These are phyloP conservation scores for Aspergillus novoparasiticus DNA, from an alignment of 2,329 filamentous ascomycete genomes.

Conservation along the genomic window DNA sequence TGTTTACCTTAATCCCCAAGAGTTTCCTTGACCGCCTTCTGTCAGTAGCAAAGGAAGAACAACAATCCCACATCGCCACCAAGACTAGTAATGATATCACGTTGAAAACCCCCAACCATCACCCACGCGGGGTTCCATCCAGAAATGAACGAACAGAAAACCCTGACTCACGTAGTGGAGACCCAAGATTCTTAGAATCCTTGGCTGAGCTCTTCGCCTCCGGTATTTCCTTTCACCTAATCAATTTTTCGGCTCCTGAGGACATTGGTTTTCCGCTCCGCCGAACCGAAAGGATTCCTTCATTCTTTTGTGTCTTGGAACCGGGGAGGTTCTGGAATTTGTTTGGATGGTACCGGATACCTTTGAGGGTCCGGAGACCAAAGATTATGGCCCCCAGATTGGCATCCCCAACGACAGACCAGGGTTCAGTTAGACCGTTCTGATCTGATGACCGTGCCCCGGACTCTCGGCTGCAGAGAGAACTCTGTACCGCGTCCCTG, in stretches of 20 bases:
- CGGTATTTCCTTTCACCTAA: background rate
- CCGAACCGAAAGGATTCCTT: slow-evolving; percentile 7
- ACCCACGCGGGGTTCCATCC: too few relatives aligned
- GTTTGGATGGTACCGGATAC: background rate
- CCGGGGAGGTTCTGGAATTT: background rate
- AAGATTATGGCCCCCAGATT: background rate
- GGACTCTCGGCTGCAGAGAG: background rate
- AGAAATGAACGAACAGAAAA: too few relatives aligned
- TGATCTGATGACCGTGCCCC: background rate
- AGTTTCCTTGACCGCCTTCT: background rate
- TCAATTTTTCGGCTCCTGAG: background rate
- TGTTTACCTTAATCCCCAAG: background rate
- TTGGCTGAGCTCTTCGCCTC: background rate
- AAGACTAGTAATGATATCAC: background rate
- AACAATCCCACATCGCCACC: background rate
- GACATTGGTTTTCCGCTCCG: slow-evolving; percentile 5
- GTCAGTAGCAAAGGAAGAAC: background rate
- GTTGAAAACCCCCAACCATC: too few relatives aligned
- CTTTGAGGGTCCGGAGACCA: background rate
- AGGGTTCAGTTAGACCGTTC: background rate
- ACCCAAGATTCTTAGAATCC: background rate
- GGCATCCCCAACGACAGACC: background rate
- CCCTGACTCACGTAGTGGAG: too few relatives aligned
- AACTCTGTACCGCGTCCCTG: background rate
- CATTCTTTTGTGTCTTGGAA: background rate